A percentile compares a stretch with the other conserved stretches of the same genome.
These are phyloP conservation scores for Paramecium pentaurelia DNA, from an alignment of 73 alveolate species.

Conservation along the genomic window DNA sequence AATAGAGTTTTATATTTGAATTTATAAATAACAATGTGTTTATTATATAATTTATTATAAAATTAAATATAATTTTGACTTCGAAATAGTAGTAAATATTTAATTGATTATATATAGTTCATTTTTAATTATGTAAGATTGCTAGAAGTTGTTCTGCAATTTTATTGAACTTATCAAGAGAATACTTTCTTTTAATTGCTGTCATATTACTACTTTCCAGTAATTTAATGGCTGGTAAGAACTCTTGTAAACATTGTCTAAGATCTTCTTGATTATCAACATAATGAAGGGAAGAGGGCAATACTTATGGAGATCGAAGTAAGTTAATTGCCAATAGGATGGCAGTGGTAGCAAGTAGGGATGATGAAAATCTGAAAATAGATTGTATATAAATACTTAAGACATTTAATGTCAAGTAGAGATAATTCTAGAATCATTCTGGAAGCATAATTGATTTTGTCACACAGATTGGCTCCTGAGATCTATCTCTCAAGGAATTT, in stretches of 20 bases:
- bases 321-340: neutral
- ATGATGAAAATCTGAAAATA: neutral
- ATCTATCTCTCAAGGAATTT: neutral
- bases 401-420: neutral
- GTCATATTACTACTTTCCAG: neutral
- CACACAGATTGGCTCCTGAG: constrained; percentile 1
- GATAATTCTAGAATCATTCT: neutral
- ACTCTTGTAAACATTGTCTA: neutral
- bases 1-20: too few species aligned
- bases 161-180: neutral
- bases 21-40: too few species aligned
- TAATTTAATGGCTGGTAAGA: neutral
- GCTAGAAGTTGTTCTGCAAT: neutral
- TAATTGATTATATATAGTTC: neutral
- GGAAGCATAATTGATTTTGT: neutral
- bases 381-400: neutral
- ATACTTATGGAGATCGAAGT: neutral
- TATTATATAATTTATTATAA: neutral
- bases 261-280: constrained; percentile 27
- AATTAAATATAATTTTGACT: neutral
- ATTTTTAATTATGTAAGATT: neutral
- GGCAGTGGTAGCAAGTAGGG: constrained; percentile 3
- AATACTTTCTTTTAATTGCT: neutral
- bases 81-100: neutral
- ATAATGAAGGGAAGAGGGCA: constrained; percentile 6